Conservation (phyloP, 108 stramenopile species). For the Fragilaria radians region DNA sequence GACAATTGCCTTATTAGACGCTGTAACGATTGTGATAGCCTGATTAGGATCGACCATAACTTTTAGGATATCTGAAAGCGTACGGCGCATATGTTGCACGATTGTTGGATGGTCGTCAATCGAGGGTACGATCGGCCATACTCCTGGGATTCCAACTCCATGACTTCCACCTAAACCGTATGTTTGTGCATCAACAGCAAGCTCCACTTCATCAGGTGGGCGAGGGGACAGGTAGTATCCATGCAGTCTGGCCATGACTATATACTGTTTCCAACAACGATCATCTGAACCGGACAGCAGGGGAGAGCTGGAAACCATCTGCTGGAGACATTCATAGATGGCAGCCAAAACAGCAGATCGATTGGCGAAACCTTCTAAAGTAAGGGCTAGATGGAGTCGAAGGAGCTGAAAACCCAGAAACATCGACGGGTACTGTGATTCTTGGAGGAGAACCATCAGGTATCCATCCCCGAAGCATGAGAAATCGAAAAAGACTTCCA, state of each 20-base stretch:
- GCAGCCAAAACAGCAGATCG: constrained; percentile 69
- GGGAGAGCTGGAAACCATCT: constrained; percentile 15
- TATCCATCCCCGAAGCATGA: constrained; percentile 55
- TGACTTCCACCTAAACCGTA: constrained; percentile 47
- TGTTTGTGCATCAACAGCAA: constrained; percentile 63
- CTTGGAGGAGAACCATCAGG: constrained; percentile 48
- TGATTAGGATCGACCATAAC: constrained; percentile 46
- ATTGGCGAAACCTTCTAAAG: constrained; percentile 59
- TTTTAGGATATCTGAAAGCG: constrained; percentile 29
- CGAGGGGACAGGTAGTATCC: constrained; percentile 60
- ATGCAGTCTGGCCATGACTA: constrained; percentile 49
- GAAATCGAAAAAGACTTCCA: constrained; percentile 56
- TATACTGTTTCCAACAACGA: too few relatives aligned
- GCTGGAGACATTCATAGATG: constrained; percentile 46
- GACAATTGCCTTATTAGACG: constrained; percentile 44
- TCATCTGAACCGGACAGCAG: too few relatives aligned
- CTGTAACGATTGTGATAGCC: constrained; percentile 49
- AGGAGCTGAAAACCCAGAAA: constrained; percentile 70
- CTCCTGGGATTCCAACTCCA: constrained; percentile 37
- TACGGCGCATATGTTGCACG: constrained; percentile 26
- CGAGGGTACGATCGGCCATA: constrained; percentile 55
- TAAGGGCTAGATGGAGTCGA: constrained; percentile 50
- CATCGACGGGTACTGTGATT: constrained; percentile 67
- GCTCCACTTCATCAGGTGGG: constrained; percentile 68
- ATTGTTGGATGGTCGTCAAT: constrained; percentile 29